These are phyloP conservation scores for Globisporangium spinosum DNA, from an alignment of 352 stramenopile genomes.

Conservation along the genomic window DNA sequence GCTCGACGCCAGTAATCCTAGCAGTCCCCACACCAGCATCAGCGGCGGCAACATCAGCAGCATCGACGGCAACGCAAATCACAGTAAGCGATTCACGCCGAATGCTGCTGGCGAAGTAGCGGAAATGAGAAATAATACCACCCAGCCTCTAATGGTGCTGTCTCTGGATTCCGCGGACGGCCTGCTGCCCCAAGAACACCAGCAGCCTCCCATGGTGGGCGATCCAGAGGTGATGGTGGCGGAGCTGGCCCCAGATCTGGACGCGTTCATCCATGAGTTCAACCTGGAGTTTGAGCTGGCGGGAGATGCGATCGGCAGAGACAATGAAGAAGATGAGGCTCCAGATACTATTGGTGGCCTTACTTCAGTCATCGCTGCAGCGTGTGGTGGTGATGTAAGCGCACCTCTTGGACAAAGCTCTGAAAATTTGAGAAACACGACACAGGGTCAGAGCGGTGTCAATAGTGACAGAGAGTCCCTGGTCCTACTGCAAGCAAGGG, in stretches of 20 bases:
- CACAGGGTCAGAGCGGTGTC: not conserved
- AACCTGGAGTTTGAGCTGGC: not conserved
- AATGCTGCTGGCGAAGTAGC: too few species aligned
- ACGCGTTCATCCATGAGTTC: not conserved
- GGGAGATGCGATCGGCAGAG: not conserved
- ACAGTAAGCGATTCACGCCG: too few species aligned
- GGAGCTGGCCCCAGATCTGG: not conserved
- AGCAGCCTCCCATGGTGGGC: not conserved
- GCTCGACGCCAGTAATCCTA: not conserved
- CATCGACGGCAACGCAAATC: too few species aligned
- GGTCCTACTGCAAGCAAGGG: too few species aligned
- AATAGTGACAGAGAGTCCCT: too few species aligned
- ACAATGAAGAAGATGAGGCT: too few species aligned
- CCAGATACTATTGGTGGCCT: too few species aligned
- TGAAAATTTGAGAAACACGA: not conserved
- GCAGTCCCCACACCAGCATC: too few species aligned
- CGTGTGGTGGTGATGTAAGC: not conserved
- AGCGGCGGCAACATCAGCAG: too few species aligned
- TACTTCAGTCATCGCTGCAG: not conserved
- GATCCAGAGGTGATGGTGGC: not conserved
- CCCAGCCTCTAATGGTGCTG: not conserved
- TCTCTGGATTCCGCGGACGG: not conserved
- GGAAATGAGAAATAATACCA: too few species aligned
- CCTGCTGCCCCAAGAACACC: not conserved
- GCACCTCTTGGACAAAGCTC: not conserved